Evolutionary conservation across 1,284 basidiomycete genomes (phyloP), one percentile per base, ranked within the genome.

Genomic region (Psilocybe mexicana): DNA sequence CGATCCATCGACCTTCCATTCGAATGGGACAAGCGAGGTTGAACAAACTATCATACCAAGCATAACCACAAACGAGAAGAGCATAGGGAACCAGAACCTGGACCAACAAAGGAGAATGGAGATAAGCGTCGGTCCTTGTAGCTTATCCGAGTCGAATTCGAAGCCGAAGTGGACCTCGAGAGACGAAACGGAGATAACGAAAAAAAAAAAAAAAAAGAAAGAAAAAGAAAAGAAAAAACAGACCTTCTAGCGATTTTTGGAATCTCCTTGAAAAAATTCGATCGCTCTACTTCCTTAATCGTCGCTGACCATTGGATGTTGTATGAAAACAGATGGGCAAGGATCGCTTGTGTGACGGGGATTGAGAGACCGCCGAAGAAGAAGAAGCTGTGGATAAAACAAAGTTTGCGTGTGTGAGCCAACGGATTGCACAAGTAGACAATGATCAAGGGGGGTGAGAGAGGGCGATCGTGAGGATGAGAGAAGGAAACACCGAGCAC

Each of bases 221-320:
- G 30, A 12, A 18, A 38, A 28, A 33, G 26, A n/a, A 14, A 35
- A 35, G 14, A 14, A 14, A 6, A 26, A 30, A 43, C 69, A 42
- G 49, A 77, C 77, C 88, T 78, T 66, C 85, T 85, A 52, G 84
- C 73, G 70, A 94, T 94, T 65, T 84, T 86, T 0, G 93, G 93
- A 24, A 94, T 88, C 71, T 95, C 93, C 65, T 89, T 85, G 81
- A 93, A 95, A 76, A 95, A 94, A 73, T 94, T 94, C 4, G 88
- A 91, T 50, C 87, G 81, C 70, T 92, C 84, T 43, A 93, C 91
- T 69, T 92, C 90, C 67, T 93, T 93, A 72, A 87, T 84, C 6
- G 88, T 91, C 43, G 88, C 88, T 3, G 82, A 83, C 90, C 90
- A 94, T n/a, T 81, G 83, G 74, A 95, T 94, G 71, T 94, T 86